Percentiles rank a stretch among this genome's conserved stretches.
phyloP scores from a whole-genome alignment of 1,139 yeast species.

The Yamadazyma sp. region DNA sequence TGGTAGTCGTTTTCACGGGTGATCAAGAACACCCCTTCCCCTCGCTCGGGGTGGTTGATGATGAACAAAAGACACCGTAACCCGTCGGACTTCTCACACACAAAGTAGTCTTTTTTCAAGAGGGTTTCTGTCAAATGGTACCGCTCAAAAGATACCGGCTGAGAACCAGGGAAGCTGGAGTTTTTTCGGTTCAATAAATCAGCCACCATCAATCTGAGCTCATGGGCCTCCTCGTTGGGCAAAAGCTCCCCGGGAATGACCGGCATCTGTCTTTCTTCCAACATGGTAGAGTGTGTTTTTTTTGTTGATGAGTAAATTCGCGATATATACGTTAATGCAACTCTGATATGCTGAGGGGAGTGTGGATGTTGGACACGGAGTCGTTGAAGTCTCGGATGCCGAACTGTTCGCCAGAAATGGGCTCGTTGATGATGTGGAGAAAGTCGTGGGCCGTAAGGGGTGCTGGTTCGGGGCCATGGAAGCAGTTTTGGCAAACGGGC shows the following conservation, averaged over 20 bases:
- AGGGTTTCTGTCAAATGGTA: constrained; percentile 67
- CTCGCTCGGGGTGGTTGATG: constrained; percentile 67
- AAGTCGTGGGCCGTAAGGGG: constrained; percentile 16
- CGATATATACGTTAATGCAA: constrained; percentile 1
- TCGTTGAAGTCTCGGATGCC: constrained; percentile 34
- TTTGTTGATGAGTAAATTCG: not conserved
- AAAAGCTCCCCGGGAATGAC: constrained; percentile 80
- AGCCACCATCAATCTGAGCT: constrained; percentile 68
- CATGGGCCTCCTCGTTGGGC: constrained; percentile 68
- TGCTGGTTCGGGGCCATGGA: constrained; percentile 17
- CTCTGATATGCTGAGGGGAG: constrained; percentile 1
- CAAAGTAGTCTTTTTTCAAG: constrained; percentile 64
- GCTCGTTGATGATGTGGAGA: constrained; percentile 27
- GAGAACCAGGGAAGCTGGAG: constrained; percentile 79
- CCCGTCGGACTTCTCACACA: constrained; percentile 96
- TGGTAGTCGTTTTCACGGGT: constrained; percentile 88
- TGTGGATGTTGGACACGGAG: constrained; percentile 14
- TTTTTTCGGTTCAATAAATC: constrained; percentile 58
- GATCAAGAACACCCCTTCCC: constrained; percentile 72
- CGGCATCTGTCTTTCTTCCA: constrained; percentile 67
- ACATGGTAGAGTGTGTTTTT: constrained; percentile 10
- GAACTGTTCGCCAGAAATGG: constrained; percentile 33
- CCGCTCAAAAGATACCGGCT: constrained; percentile 88
- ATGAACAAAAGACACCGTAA: constrained; percentile 73
- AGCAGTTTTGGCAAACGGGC: constrained; percentile 34